Conservation (phyloP, 2,329 filamentous ascomycete species). For the Aspergillus persii region DNA sequence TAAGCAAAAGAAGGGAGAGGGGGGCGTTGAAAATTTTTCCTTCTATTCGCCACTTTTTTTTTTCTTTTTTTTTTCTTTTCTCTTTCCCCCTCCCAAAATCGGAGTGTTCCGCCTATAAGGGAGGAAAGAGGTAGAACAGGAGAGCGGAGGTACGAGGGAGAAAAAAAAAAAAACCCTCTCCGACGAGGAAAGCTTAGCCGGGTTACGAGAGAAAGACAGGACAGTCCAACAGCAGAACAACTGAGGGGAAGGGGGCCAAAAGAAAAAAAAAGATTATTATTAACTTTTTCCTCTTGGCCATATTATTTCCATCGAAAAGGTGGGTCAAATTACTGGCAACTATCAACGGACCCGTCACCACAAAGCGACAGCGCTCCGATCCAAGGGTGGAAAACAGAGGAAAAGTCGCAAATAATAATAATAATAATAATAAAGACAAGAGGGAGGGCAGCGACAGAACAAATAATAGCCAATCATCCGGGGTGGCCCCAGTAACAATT, state of each 20-base stretch:
- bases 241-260: constrained; percentile 20
- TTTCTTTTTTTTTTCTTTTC: constrained; percentile 7
- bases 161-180: constrained; percentile 5
- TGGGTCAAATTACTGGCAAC: constrained; percentile 18
- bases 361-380: constrained; percentile 23
- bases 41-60: background rate
- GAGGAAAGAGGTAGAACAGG: constrained; percentile 3
- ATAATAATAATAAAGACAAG: constrained; percentile 1
- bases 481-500: constrained; percentile 11
- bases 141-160: constrained; percentile 1
- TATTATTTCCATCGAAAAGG: constrained; percentile 15
- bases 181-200: constrained; percentile 27
- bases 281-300: constrained; percentile 6
- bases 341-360: constrained; percentile 23
- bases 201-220: constrained; percentile 6
- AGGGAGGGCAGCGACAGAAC: background rate
- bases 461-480: constrained; percentile 17
- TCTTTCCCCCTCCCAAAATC: constrained; percentile 18
- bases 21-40: constrained; percentile 6
- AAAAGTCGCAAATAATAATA: background rate
- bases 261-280: constrained; percentile 6
- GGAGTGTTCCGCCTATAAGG: constrained; percentile 15
- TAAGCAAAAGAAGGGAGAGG: constrained; percentile 9
- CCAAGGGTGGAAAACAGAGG: constrained; percentile 8
- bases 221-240: constrained; percentile 5